Evolutionary conservation across 2,329 filamentous ascomycete genomes (phyloP).

Genomic region (Fusarium sp.): DNA sequence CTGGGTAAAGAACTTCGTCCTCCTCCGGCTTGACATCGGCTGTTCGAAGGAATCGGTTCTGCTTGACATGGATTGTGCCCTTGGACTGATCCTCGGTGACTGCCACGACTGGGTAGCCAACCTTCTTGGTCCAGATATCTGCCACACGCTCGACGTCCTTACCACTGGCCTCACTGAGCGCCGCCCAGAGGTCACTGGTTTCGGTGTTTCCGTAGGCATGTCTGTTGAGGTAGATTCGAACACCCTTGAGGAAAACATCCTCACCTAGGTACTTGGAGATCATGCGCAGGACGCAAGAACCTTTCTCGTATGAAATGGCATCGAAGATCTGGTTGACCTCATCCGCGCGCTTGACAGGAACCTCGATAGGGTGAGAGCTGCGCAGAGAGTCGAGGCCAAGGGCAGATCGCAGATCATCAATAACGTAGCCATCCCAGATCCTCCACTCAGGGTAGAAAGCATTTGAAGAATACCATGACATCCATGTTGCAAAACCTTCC

Average conservation of each 20-base stretch:
- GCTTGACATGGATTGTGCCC: conserved; percentile 86
- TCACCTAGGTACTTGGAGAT: conserved; percentile 96
- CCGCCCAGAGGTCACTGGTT: conserved; percentile 91
- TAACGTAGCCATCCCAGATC: conserved; percentile 96
- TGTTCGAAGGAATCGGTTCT: conserved; percentile 94
- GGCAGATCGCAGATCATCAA: conserved; percentile 90
- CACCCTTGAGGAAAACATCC: conserved; percentile 91
- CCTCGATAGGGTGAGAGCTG: conserved; percentile 96
- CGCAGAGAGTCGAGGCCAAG: conserved; percentile 90
- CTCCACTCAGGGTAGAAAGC: conserved; percentile 98
- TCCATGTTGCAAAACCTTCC: conserved; percentile 81
- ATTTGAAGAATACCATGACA: conserved; percentile 83
- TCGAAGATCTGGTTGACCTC: conserved; percentile 99
- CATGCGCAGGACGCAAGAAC: conserved; percentile 96
- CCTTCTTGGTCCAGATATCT: conserved; percentile 97
- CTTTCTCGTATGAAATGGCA: conserved; percentile 97
- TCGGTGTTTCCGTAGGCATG: conserved; percentile 97
- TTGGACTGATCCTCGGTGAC: conserved; percentile 77
- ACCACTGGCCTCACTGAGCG: conserved; percentile 88
- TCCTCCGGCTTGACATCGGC: conserved; percentile 95
- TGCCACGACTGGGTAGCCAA: conserved; percentile 91
- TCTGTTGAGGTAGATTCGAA: conserved; percentile 92
- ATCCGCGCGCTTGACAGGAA: conserved; percentile 93
- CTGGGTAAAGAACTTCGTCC: conserved; percentile 88
- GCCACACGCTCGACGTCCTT: conserved; percentile 93